Evolutionary conservation across 2,329 filamentous ascomycete species (phyloP).

Genomic region (Neodidymelliopsis sp.): DNA sequence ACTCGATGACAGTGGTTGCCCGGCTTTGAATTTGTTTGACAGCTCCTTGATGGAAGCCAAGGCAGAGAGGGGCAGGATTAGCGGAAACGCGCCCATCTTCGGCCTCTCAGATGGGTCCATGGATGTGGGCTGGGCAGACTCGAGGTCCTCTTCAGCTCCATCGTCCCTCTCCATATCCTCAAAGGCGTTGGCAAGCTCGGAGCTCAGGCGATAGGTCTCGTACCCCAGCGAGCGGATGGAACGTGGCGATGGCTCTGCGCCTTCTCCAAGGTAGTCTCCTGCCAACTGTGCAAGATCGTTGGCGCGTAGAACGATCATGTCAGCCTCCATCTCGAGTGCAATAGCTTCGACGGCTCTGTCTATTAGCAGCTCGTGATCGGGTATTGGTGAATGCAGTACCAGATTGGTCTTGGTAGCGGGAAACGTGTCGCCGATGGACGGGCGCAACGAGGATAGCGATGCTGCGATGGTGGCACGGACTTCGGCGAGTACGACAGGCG

Average conservation of each 20-base stretch:
- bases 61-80: constrained; percentile 28
- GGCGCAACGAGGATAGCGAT: constrained; percentile 51
- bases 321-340: constrained; percentile 67
- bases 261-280: constrained; percentile 73
- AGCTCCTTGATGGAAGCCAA: constrained; percentile 31
- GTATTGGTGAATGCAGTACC: constrained; percentile 65
- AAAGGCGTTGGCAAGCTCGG: constrained; percentile 33
- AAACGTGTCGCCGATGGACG: constrained; percentile 53
- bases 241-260: constrained; percentile 57
- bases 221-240: constrained; percentile 60
- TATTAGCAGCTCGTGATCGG: constrained; percentile 62
- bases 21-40: constrained; percentile 23
- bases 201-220: constrained; percentile 59
- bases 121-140: constrained; percentile 27
- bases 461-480: constrained; percentile 60
- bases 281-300: constrained; percentile 74
- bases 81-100: constrained; percentile 18
- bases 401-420: constrained; percentile 63
- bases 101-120: constrained; percentile 22
- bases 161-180: constrained; percentile 39
- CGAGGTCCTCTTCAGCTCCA: constrained; percentile 49
- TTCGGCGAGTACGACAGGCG: constrained; percentile 49
- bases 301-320: constrained; percentile 73
- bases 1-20: constrained; percentile 17
- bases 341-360: constrained; percentile 69